phyloP scores from a whole-genome alignment of 1,139 yeast species.

The Zygoascus hellenicus region DNA sequence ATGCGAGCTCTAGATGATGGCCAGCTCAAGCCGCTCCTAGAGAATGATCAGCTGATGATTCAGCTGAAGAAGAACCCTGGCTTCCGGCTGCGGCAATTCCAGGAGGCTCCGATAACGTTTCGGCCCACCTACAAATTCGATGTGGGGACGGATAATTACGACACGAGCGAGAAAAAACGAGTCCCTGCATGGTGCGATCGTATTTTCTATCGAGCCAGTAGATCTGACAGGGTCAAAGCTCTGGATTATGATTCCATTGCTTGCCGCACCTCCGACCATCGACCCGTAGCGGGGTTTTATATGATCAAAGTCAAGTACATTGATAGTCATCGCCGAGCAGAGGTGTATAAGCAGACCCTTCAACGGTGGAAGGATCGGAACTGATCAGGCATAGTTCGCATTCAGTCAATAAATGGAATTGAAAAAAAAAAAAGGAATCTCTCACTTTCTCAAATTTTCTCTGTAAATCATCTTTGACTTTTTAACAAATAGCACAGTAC shows the following conservation, averaged over 20 bases:
- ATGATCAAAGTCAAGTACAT: slow-evolving; percentile 58
- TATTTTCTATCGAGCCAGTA: slow-evolving; percentile 57
- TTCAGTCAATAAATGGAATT: no score
- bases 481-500: no score
- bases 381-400: no score
- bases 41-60: slow-evolving; percentile 66
- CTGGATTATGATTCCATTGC: slow-evolving; percentile 25
- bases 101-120: slow-evolving; percentile 70
- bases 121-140: slow-evolving; percentile 93
- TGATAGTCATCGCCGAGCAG: slow-evolving; percentile 49
- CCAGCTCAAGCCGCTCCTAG: slow-evolving; percentile 52
- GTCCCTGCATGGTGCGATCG: slow-evolving; percentile 98
- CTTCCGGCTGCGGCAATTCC: slow-evolving; percentile 55
- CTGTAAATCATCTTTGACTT: no score
- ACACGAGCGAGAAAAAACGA: slow-evolving; percentile 84
- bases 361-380: slow-evolving; percentile 21
- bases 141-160: slow-evolving; percentile 69
- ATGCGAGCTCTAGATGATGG: slow-evolving; percentile 48
- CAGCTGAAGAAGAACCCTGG: slow-evolving; percentile 71
- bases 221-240: slow-evolving; percentile 19
- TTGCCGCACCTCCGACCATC: slow-evolving; percentile 75
- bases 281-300: slow-evolving; percentile 81
- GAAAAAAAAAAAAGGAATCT: no score
- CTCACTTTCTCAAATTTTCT: no score
- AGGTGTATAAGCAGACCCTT: slow-evolving; percentile 40